These are phyloP conservation scores for Debaryomycetaceae sp. DNA, from an alignment of 1,139 yeast species.

Conservation along the genomic window DNA sequence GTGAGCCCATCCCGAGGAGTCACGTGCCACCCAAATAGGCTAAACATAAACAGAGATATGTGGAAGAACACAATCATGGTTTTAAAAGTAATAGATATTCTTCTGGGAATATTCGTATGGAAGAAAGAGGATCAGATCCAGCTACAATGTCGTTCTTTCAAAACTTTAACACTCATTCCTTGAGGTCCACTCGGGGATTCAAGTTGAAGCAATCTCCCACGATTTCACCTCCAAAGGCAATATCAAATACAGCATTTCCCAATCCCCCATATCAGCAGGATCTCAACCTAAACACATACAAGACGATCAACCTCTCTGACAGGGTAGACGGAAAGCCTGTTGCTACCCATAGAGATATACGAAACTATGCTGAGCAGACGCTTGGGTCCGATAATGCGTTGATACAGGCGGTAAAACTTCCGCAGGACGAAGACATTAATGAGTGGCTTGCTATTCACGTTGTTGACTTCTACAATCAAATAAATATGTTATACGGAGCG, in stretches of 20 bases:
- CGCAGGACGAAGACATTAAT: constrained; percentile 85
- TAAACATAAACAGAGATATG: neutral
- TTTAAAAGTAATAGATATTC: neutral
- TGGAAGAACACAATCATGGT: neutral
- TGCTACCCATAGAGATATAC: constrained; percentile 64
- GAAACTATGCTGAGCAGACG: constrained; percentile 90
- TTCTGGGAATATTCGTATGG: neutral
- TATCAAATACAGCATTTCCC: constrained; percentile 33
- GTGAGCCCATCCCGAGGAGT: neutral
- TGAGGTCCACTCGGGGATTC: constrained; percentile 54
- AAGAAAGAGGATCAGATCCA: neutral
- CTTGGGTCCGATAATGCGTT: constrained; percentile 88
- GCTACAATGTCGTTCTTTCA: constrained; percentile 49
- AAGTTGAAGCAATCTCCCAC: constrained; percentile 43
- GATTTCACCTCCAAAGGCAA: constrained; percentile 40
- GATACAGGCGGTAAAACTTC: constrained; percentile 89
- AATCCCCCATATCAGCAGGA: constrained; percentile 24
- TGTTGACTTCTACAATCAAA: constrained; percentile 88
- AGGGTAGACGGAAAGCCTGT: constrained; percentile 32
- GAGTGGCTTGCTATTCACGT: constrained; percentile 98
- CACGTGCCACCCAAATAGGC: neutral
- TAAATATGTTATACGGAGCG: constrained; percentile 94
- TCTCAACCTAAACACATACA: constrained; percentile 21
- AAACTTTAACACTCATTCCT: constrained; percentile 54
- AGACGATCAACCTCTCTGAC: constrained; percentile 20